These are phyloP conservation scores for Suhomyces guaymorum DNA, from an alignment of 1,139 yeast species.

Conservation along the genomic window DNA sequence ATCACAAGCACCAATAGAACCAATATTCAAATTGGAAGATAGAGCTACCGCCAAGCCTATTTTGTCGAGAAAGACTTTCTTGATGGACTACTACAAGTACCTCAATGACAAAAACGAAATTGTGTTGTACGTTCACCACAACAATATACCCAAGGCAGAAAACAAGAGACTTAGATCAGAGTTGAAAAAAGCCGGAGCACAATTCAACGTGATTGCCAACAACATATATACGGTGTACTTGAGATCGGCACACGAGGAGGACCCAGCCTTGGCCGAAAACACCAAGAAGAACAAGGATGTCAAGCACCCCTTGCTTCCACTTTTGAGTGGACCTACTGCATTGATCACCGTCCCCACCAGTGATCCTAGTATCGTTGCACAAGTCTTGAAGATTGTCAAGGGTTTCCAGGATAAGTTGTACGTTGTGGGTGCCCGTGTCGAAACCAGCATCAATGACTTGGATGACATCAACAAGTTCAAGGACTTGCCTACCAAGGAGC, in stretches of 20 bases:
- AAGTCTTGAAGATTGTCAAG: constrained; percentile 61
- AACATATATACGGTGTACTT: constrained; percentile 73
- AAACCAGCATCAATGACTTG: constrained; percentile 55
- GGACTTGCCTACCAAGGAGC: constrained; percentile 68
- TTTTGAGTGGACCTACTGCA: constrained; percentile 85
- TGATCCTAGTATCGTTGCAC: constrained; percentile 68
- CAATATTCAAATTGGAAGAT: constrained; percentile 11
- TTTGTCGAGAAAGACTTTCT: constrained; percentile 75
- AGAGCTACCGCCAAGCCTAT: constrained; percentile 54
- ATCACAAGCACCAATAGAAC: constrained; percentile 10
- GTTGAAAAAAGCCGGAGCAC: constrained; percentile 64
- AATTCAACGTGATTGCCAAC: constrained; percentile 65
- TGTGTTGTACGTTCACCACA: constrained; percentile 78
- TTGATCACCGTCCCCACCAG: constrained; percentile 67
- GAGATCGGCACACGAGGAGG: constrained; percentile 63
- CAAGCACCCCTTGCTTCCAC: constrained; percentile 65
- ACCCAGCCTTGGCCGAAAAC: constrained; percentile 73
- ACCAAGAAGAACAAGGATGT: constrained; percentile 42
- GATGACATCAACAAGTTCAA: constrained; percentile 63
- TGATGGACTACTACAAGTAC: constrained; percentile 75
- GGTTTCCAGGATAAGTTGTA: constrained; percentile 71
- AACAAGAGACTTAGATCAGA: constrained; percentile 63
- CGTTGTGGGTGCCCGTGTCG: constrained; percentile 83
- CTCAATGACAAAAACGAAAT: constrained; percentile 68
- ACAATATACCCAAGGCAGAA: constrained; percentile 72